Percentiles rank a stretch among this genome's conserved stretches.
Conservation (phyloP, 169 alveolate species). For the Plasmodium fragile region DNA sequence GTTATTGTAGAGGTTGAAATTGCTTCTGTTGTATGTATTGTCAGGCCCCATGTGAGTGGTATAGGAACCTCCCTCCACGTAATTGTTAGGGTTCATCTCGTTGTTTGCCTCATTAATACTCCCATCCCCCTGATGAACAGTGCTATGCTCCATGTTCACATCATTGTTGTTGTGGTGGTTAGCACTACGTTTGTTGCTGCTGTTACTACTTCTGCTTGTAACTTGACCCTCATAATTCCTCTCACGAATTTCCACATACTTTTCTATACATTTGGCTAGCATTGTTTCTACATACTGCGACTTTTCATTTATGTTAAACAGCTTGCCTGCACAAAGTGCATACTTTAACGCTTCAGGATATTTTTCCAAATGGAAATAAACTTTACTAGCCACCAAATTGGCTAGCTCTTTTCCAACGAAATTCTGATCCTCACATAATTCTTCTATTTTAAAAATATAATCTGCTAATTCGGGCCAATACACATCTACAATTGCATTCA, state of each 20-base stretch:
- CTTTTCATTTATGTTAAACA: conserved; percentile 88
- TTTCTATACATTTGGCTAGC: conserved; percentile 70
- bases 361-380: conserved; percentile 96
- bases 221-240: conserved; percentile 31
- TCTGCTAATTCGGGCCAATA: conserved; percentile 90
- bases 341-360: conserved; percentile 93
- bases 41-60: neutral
- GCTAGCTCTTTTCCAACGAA: conserved; percentile 91
- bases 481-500: conserved; percentile 85
- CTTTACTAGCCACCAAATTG: conserved; percentile 94
- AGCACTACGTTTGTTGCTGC: neutral
- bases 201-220: neutral
- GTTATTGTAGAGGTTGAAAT: conserved; percentile 1
- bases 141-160: no score
- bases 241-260: conserved; percentile 74
- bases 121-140: neutral
- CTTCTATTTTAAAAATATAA: conserved; percentile 82
- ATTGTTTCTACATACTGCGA: conserved; percentile 87
- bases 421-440: conserved; percentile 83
- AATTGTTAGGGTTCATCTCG: neutral
- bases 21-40: conserved; percentile 30
- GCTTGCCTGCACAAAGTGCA: conserved; percentile 95
- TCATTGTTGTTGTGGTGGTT: neutral
- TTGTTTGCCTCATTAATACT: neutral
- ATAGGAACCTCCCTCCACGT: neutral